These are phyloP conservation scores for Penicillium sp. DNA, from an alignment of 2,329 filamentous ascomycete genomes.

Conservation along the genomic window DNA sequence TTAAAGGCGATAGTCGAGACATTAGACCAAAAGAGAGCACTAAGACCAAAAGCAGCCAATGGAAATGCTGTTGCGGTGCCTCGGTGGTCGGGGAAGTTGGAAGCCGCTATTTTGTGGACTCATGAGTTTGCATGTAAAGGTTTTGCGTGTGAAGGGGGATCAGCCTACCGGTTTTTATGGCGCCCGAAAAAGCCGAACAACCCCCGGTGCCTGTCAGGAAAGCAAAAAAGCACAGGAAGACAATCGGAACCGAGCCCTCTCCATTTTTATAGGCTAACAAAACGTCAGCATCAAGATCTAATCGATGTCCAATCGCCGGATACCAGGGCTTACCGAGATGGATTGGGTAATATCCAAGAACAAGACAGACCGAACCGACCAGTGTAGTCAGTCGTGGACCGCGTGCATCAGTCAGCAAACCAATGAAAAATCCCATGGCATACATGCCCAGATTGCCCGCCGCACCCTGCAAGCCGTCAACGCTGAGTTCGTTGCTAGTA, in stretches of 20 bases:
- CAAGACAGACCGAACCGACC: slow-evolving; percentile 65
- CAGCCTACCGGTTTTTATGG: slow-evolving; percentile 64
- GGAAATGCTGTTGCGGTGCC: slow-evolving; percentile 94
- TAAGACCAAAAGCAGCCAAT: slow-evolving; percentile 84
- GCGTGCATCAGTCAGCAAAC: slow-evolving; percentile 75
- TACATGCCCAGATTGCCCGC: slow-evolving; percentile 76
- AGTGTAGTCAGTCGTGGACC: slow-evolving; percentile 75
- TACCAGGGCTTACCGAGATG: slow-evolving; percentile 47
- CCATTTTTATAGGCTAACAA: slow-evolving; percentile 65
- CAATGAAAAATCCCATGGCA: slow-evolving; percentile 78
- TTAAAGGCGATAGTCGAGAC: slow-evolving; percentile 72
- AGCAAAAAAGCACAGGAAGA: slow-evolving; percentile 69
- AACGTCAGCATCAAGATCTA: slow-evolving; percentile 5
- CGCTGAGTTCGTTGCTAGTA: slow-evolving; percentile 3
- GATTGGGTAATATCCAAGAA: slow-evolving; percentile 78
- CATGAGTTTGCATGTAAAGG: too few species aligned
- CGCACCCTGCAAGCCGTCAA: slow-evolving; percentile 45
- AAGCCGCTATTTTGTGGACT: too few species aligned
- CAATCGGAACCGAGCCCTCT: slow-evolving; percentile 50
- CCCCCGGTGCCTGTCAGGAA: slow-evolving; percentile 83
- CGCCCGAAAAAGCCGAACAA: slow-evolving; percentile 81
- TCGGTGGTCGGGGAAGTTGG: slow-evolving; percentile 86
- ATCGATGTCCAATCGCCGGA: neutral
- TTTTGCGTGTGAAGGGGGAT: neutral
- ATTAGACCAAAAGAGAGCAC: slow-evolving; percentile 91